These are phyloP conservation scores for Leccinum obscurum DNA, from an alignment of 768 basidiomycete species.

Conservation along the genomic window DNA sequence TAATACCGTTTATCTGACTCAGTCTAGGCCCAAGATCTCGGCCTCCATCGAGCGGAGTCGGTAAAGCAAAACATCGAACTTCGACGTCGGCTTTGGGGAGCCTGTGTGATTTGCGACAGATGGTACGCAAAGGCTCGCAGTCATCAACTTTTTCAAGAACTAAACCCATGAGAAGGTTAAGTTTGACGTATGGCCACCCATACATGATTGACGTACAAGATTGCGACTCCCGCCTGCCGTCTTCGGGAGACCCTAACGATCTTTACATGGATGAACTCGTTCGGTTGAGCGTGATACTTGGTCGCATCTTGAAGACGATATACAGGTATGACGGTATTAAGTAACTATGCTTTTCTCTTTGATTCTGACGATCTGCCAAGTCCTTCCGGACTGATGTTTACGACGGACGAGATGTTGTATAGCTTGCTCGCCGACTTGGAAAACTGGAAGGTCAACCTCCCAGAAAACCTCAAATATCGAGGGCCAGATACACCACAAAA, in stretches of 20 bases:
- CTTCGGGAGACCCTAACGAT: constrained; percentile 77
- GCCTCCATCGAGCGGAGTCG: constrained; percentile 89
- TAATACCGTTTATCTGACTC: constrained; percentile 16
- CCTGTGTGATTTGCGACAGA: constrained; percentile 92
- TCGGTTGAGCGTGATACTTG: constrained; percentile 87
- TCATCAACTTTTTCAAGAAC: background rate
- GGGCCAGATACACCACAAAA: constrained; percentile 65
- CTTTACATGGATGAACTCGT: constrained; percentile 90
- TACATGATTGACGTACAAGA: constrained; percentile 96
- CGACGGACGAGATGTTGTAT: constrained; percentile 78
- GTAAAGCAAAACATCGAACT: constrained; percentile 84
- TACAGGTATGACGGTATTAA: constrained; percentile 61
- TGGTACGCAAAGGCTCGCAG: constrained; percentile 54
- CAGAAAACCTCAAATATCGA: constrained; percentile 73
- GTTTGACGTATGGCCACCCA: constrained; percentile 88
- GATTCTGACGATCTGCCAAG: constrained; percentile 37
- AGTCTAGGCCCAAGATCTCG: constrained; percentile 89
- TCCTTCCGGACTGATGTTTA: constrained; percentile 83
- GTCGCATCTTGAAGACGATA: constrained; percentile 88
- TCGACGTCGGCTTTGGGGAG: constrained; percentile 88
- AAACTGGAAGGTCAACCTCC: constrained; percentile 77
- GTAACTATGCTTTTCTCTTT: constrained; percentile 5
- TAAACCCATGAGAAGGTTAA: constrained; percentile 54
- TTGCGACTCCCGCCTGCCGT: constrained; percentile 92
- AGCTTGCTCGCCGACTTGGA: constrained; percentile 64